Evolutionary conservation across 2,329 filamentous ascomycete genomes (phyloP).

Genomic region (Graphilbum sp.): DNA sequence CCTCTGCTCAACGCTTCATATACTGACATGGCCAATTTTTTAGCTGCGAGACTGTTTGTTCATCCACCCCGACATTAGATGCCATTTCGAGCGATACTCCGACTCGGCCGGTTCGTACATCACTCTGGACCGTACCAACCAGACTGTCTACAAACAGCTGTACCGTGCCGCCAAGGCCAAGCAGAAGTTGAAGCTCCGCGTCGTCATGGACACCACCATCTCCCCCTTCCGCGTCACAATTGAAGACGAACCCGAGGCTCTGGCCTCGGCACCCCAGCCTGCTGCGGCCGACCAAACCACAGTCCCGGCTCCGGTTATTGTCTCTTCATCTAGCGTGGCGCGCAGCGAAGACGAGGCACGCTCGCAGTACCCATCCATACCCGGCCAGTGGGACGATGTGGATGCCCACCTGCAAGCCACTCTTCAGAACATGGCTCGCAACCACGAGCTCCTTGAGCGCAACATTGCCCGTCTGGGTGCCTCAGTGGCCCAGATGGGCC

Average conservation of each 20-base stretch:
- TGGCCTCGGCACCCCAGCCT: neutral
- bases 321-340: constrained; percentile 2
- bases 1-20: too few species aligned
- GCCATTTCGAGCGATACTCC: constrained; percentile 81
- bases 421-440: constrained; percentile 10
- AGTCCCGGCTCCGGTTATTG: neutral
- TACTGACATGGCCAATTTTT: too few species aligned
- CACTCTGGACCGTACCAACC: constrained; percentile 59
- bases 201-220: constrained; percentile 22
- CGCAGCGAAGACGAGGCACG: neutral
- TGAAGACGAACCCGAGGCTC: constrained; percentile 29
- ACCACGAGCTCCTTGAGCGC: constrained; percentile 10
- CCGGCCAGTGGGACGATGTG: constrained; percentile 5
- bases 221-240: constrained; percentile 21
- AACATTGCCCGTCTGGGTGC: constrained; percentile 8
- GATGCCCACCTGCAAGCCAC: constrained; percentile 4
- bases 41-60: constrained; percentile 57
- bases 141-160: constrained; percentile 86
- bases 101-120: constrained; percentile 78
- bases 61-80: constrained; percentile 43
- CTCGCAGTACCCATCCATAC: constrained; percentile 3
- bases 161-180: constrained; percentile 96
- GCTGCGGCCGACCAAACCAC: too few species aligned
- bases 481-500: constrained; percentile 6
- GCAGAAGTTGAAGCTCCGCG: constrained; percentile 83